Evolutionary conservation across 176 grass and related monocot species (phyloP), one percentile per base, ranked within the genome.

Genomic region (Cenchrus purpureus): DNA sequence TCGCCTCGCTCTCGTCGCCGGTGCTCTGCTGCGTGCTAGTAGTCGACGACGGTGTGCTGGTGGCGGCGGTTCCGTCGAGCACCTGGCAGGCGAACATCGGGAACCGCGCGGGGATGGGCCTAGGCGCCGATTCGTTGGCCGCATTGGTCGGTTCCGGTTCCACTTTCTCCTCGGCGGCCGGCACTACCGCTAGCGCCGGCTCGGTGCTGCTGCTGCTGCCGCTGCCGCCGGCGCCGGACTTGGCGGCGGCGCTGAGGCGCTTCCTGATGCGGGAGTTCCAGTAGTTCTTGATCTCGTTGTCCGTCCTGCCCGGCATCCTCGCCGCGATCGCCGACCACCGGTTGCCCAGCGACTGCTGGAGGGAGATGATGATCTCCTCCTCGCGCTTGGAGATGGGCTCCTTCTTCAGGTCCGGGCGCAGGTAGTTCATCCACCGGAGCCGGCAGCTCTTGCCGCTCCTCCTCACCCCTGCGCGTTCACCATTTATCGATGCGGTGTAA

Each of bases 271-370:
- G 85, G 19, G 91, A 90, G 82, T 93, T 87, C 91, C 88, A 93
- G 67, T 85, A 90, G 78, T 93, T 93, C 78, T 93, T 93, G 85
- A 93, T 90, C 77, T 93, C 91, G 66, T 93, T 93, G 79, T 93
- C 91, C 70, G 91, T 93, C 70, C 88, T 90, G 14, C 91, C 88
- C 2, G 91, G 91, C 82, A 93, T 84, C 66, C 52, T 86, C 56
- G 61, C 77, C 7, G 91, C 85, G 65, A 93, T 93, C 43, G 81
- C 49, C 3, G 91, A 93, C 91, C 91, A 93, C 65, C 91, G 66
- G 79, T 93, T 93, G 65, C 91, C 91, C 1, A 90, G 74, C 46
- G 68, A 57, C 7, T 56, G 44, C 42, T 93, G 91, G n/a, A 81
- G 19, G 63, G 85, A 87, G 59, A 93, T n/a, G 66, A 93, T 88